Conservation (phyloP, 202 grass and related monocot genomes). For the Zizania palustris region DNA sequence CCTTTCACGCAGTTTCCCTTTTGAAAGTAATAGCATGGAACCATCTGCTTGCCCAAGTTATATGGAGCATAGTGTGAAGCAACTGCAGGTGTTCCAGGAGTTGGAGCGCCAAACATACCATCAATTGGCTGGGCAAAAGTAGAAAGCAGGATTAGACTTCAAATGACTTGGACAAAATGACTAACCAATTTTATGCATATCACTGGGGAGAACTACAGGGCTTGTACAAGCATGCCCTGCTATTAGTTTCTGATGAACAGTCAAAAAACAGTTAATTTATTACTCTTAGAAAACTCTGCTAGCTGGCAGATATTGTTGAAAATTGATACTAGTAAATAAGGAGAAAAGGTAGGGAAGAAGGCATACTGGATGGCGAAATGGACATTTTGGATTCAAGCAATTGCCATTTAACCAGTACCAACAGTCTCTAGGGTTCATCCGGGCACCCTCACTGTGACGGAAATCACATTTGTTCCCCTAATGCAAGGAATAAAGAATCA, state of each 20-base stretch:
- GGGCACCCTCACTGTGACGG: slow-evolving; percentile 81
- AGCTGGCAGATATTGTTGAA: not conserved
- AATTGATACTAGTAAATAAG: not conserved
- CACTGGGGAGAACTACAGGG: not conserved
- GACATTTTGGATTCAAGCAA: slow-evolving; percentile 85
- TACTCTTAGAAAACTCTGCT: not conserved
- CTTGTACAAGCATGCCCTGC: not conserved
- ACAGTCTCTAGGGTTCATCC: slow-evolving; percentile 89
- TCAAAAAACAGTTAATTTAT: not conserved
- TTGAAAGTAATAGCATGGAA: slow-evolving; percentile 94
- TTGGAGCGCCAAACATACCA: slow-evolving; percentile 61
- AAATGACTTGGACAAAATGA: slow-evolving; percentile 31
- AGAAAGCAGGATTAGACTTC: slow-evolving; percentile 36
- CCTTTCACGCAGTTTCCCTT: slow-evolving; percentile 95
- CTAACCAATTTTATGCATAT: not conserved
- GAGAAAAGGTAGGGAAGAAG: slow-evolving; percentile 25
- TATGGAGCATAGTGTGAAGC: slow-evolving; percentile 47
- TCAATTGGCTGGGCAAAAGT: slow-evolving; percentile 73
- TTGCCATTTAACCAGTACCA: slow-evolving; percentile 88
- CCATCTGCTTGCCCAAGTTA: slow-evolving; percentile 62
- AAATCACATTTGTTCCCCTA: slow-evolving; percentile 95
- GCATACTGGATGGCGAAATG: slow-evolving; percentile 80
- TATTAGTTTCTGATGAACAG: not conserved
- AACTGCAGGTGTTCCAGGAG: slow-evolving; percentile 45
- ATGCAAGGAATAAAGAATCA: slow-evolving; percentile 30